Conservation (phyloP, 805 yeast genomes). For the Pichia gijzeniarum region DNA sequence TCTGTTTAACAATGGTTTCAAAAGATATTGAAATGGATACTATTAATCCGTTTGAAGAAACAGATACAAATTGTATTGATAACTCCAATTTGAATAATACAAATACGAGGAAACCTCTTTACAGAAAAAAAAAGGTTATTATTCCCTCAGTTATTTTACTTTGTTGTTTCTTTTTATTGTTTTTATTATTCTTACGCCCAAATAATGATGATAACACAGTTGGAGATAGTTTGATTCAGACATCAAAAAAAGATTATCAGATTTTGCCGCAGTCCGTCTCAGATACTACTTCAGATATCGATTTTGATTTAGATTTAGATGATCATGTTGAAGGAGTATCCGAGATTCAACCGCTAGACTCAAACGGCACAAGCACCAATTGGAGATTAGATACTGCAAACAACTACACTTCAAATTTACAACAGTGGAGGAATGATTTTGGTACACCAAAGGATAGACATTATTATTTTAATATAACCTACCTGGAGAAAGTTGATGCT, state of each 20-base stretch:
- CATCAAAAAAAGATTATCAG: too few relatives aligned
- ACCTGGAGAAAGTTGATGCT: constrained; percentile 4
- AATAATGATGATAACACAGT: too few relatives aligned
- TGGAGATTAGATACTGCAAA: constrained; percentile 15
- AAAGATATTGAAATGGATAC: neutral
- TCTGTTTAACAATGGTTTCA: too few relatives aligned
- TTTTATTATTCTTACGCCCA: too few relatives aligned
- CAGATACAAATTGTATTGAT: neutral
- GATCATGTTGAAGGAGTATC: neutral
- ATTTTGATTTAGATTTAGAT: neutral
- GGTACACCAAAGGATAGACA: constrained; percentile 12
- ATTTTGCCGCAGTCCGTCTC: too few relatives aligned
- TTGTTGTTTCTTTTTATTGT: too few relatives aligned
- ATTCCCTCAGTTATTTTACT: too few relatives aligned
- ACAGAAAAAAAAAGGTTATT: too few relatives aligned
- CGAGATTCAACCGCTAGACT: neutral
- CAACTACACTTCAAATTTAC: constrained; percentile 13
- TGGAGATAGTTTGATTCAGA: too few relatives aligned
- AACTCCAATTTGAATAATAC: neutral
- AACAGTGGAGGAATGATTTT: constrained; percentile 12
- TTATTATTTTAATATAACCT: constrained; percentile 13
- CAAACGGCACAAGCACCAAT: neutral
- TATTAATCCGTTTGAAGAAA: neutral
- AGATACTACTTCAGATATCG: too few relatives aligned
- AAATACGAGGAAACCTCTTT: too few relatives aligned